Evolutionary conservation across 129 eudicot genomes (phyloP).

Genomic region (Tanacetum coccineum): DNA sequence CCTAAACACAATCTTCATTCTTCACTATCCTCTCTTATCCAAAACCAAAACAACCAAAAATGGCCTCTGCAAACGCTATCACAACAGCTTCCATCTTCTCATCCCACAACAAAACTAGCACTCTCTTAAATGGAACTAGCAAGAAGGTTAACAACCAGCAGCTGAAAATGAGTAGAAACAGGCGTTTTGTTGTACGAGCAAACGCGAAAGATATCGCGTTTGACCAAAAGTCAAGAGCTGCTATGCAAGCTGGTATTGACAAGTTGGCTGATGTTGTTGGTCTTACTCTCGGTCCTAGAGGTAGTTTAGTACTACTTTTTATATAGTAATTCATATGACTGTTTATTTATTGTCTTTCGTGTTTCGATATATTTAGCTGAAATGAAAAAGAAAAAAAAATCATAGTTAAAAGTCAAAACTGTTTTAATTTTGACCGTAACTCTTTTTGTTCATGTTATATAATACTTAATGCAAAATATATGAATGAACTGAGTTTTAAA

Average conservation of each 20-base stretch:
- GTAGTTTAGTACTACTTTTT: too few relatives aligned
- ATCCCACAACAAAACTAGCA: conserved; percentile 41
- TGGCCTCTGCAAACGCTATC: conserved; percentile 82
- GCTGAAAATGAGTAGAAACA: conserved; percentile 22
- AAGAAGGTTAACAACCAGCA: conserved; percentile 40
- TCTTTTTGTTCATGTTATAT: too few relatives aligned
- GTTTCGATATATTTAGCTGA: too few relatives aligned
- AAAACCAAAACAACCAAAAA: conserved; percentile 1
- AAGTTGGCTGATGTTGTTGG: conserved; percentile 75
- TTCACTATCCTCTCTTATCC: background rate
- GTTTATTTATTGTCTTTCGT: too few relatives aligned
- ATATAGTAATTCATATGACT: too few relatives aligned
- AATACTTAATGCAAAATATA: too few relatives aligned
- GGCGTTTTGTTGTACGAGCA: conserved; percentile 56
- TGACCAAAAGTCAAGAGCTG: conserved; percentile 65
- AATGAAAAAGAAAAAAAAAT: too few relatives aligned
- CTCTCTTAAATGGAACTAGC: conserved; percentile 5
- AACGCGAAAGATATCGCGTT: conserved; percentile 70
- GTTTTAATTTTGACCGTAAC: too few relatives aligned
- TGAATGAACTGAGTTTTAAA: too few relatives aligned
- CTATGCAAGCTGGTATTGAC: conserved; percentile 74
- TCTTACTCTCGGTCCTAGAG: conserved; percentile 81
- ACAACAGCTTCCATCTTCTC: conserved; percentile 63
- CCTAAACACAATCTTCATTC: background rate
- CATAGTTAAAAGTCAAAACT: too few relatives aligned